Base-by-base conservation (phyloP, 2,329 filamentous ascomycete genomes). In the Xenosphaeropsis pyriputrescens region DNA sequence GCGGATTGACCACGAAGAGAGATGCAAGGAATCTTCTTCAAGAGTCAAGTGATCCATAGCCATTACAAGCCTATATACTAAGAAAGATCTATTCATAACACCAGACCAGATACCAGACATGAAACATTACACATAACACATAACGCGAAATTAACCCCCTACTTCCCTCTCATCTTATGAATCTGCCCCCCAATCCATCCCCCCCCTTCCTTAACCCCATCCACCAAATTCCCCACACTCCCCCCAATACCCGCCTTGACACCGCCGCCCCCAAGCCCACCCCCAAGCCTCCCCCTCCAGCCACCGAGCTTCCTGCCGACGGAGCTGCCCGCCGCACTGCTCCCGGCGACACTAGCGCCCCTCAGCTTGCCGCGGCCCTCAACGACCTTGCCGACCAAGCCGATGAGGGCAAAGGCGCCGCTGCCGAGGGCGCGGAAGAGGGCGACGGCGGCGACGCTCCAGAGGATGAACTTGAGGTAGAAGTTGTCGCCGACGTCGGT, bases 381-480 rank as follows among this genome's bases (percentile, higher is more conserved):
- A 29, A 91, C 85, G 29, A 93, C 66, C 52, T 78, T 79, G 54
- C 93, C 89, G 39, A 98, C 62, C 26, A 79, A 64, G 53, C 93
- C 89, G 52, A 96, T 77, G 41, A 95, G 58, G 2, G 84, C 78
- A 61, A 93, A 98, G 0, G 84, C 73, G 1, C 77, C 78, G 8
- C 72, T 80, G 0, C 91, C 91, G 2, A 95, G 57, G 1, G 85
- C 88, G 45, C 91, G 75, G 68, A 98, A 94, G 6, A 91, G 63
- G 1, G 93, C 91, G 18, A 98, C 63, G 0, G 71, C 70, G 0
- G 91, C 91, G 12, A 98, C 91, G 19, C 73, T 67, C 91, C 91
- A 98, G 16, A 98, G 70, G 54, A 98, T 85, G 60, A 96, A 91
- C 29, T 78, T 80, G 32, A 98, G 71, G 58, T 98, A 98, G 55